A percentile compares a stretch with the other conserved stretches of the same genome.
Conservation (phyloP, 2,329 filamentous ascomycete species). For the Paecilomyces sp. region DNA sequence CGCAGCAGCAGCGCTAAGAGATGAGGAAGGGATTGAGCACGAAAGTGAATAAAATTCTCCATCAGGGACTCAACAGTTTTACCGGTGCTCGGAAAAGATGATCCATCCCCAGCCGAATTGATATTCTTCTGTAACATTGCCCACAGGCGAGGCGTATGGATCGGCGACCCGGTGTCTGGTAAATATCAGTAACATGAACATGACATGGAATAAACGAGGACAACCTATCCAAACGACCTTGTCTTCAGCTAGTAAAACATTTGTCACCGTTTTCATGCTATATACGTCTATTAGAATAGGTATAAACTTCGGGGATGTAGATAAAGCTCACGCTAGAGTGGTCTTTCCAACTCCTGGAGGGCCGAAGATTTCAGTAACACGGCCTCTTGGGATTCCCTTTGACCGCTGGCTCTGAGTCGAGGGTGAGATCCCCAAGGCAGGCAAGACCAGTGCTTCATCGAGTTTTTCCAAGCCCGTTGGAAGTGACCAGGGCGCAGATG, state of each 20-base stretch:
- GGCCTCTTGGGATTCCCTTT: constrained; percentile 64
- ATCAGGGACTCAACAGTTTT: constrained; percentile 21
- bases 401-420: constrained; percentile 8
- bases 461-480: constrained; percentile 43
- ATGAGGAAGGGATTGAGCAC: constrained; percentile 53
- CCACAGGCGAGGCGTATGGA: constrained; percentile 43
- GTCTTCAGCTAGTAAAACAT: constrained; percentile 53
- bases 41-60: constrained; percentile 59
- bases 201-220: constrained; percentile 13
- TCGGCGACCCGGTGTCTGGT: constrained; percentile 42
- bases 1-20: constrained; percentile 66
- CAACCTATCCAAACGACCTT: constrained; percentile 79
- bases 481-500: constrained; percentile 17
- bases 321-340: constrained; percentile 59
- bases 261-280: constrained; percentile 64
- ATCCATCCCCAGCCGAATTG: constrained; percentile 2
- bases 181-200: constrained; percentile 5
- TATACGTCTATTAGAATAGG: not conserved
- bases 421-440: constrained; percentile 5
- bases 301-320: constrained; percentile 4
- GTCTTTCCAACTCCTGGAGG: constrained; percentile 84
- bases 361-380: constrained; percentile 81
- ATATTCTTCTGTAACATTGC: constrained; percentile 32
- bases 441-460: constrained; percentile 28
- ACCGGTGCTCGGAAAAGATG: constrained; percentile 3